Evolutionary conservation across 108 stramenopile genomes (phyloP).

Genomic region (Nitzschia sp.): DNA sequence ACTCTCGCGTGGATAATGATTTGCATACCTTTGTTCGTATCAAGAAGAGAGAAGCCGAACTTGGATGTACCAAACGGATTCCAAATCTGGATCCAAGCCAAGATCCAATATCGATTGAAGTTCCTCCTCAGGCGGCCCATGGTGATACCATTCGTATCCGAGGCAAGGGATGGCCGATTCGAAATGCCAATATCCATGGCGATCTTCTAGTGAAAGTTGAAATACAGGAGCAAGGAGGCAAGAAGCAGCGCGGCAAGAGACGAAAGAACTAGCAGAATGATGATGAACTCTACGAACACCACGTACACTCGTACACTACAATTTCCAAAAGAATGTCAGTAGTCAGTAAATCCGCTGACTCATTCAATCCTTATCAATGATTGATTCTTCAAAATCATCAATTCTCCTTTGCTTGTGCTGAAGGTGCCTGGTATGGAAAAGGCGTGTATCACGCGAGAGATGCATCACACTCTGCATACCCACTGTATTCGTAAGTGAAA

Average conservation of each 20-base stretch:
- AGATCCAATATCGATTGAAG: slow-evolving; percentile 39
- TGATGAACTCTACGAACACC: too few relatives aligned
- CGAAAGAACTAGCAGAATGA: not conserved
- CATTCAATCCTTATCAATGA: too few relatives aligned
- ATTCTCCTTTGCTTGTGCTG: too few relatives aligned
- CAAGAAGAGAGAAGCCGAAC: slow-evolving; percentile 27
- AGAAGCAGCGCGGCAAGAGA: not conserved
- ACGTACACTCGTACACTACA: too few relatives aligned
- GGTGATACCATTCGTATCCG: slow-evolving; percentile 41
- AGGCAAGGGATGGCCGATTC: slow-evolving; percentile 71
- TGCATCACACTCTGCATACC: slow-evolving; percentile 12
- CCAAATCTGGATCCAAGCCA: slow-evolving; percentile 39
- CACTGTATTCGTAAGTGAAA: slow-evolving; percentile 9
- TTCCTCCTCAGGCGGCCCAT: slow-evolving; percentile 13
- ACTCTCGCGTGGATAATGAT: slow-evolving; percentile 57
- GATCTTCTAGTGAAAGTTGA: slow-evolving; percentile 12
- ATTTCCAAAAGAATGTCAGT: too few relatives aligned
- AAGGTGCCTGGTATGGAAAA: too few relatives aligned
- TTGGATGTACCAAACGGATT: slow-evolving; percentile 58
- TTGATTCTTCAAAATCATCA: too few relatives aligned
- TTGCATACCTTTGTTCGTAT: slow-evolving; percentile 51
- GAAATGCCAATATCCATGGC: not conserved
- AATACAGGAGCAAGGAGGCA: not conserved
- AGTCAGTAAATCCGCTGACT: too few relatives aligned
- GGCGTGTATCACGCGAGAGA: slow-evolving; percentile 33